These are phyloP conservation scores for Cystobasidium onofrii DNA, from an alignment of 768 basidiomycete species.

Conservation along the genomic window DNA sequence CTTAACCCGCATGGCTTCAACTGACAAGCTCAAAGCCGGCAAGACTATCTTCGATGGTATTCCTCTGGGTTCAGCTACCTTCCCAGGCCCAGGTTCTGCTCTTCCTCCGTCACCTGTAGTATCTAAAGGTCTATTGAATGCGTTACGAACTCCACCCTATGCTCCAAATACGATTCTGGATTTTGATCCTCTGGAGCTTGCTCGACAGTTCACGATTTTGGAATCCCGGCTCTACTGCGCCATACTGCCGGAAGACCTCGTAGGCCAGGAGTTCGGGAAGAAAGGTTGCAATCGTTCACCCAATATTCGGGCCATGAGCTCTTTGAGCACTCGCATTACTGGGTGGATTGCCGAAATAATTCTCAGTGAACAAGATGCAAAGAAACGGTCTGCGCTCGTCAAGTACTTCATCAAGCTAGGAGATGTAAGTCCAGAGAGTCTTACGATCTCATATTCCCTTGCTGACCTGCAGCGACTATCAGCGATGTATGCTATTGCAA, in stretches of 20 bases:
- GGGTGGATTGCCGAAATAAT: constrained; percentile 96
- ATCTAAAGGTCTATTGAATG: constrained; percentile 64
- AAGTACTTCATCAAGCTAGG: constrained; percentile 92
- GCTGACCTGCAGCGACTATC: constrained; percentile 24
- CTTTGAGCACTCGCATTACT: constrained; percentile 82
- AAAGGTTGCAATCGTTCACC: constrained; percentile 44
- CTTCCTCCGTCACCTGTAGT: constrained; percentile 66
- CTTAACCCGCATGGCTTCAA: constrained; percentile 34
- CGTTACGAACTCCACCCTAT: constrained; percentile 55
- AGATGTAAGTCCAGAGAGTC: constrained; percentile 55
- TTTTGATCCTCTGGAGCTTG: constrained; percentile 84
- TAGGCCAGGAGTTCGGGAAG: constrained; percentile 62
- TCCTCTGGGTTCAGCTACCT: constrained; percentile 17
- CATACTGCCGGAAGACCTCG: constrained; percentile 77
- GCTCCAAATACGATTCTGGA: constrained; percentile 65
- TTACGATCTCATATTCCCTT: constrained; percentile 2
- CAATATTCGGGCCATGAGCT: constrained; percentile 70
- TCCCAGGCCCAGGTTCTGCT: not conserved
- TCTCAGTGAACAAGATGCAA: constrained; percentile 76
- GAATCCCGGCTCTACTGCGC: constrained; percentile 78
- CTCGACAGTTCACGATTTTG: constrained; percentile 87
- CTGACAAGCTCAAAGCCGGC: constrained; percentile 39
- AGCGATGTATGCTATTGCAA: constrained; percentile 74
- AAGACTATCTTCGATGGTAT: constrained; percentile 29
- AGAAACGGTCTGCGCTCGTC: constrained; percentile 66